Evolutionary conservation across 257 asterid genomes (phyloP).

Genomic region (Eucommia ulmoides): DNA sequence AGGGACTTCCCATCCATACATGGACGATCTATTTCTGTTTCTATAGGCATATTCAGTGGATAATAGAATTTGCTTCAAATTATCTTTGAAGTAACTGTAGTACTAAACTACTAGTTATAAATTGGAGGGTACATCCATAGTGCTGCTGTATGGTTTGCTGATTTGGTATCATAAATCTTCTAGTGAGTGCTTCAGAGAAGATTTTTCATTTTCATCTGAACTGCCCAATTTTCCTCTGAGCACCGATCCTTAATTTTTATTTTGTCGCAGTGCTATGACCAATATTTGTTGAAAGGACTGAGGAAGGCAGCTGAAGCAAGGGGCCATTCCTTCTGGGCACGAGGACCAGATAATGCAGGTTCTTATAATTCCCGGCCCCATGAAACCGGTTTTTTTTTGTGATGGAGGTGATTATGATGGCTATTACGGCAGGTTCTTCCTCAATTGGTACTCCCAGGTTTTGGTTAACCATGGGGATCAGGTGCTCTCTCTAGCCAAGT

Average conservation of each 20-base stretch:
- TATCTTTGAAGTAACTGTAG: no score
- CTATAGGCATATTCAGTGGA: no score
- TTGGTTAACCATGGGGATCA: slow-evolving; percentile 48
- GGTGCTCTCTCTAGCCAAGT: slow-evolving; percentile 53
- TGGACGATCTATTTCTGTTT: no score
- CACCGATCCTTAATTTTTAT: not conserved
- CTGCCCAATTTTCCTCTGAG: not conserved
- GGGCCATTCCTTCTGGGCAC: slow-evolving; percentile 3
- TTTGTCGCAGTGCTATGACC: not conserved
- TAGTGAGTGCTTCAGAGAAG: not conserved
- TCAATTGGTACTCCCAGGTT: slow-evolving; percentile 49
- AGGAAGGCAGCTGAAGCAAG: slow-evolving; percentile 4
- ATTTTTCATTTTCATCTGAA: not conserved
- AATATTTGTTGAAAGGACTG: slow-evolving; percentile 1
- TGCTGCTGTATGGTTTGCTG: not conserved
- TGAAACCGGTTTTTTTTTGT: slow-evolving; percentile 55
- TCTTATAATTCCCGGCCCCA: slow-evolving; percentile 57
- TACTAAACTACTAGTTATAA: no score
- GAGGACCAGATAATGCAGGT: slow-evolving; percentile 41
- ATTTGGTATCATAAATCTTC: not conserved
- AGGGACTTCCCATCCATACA: no score
- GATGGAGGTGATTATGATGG: slow-evolving; percentile 66
- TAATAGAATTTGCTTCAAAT: no score
- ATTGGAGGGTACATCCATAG: no score
- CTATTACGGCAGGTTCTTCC: slow-evolving; percentile 52